These are phyloP conservation scores for Hypoxylon lenormandii DNA, from an alignment of 495 filamentous ascomycete species.

Conservation along the genomic window DNA sequence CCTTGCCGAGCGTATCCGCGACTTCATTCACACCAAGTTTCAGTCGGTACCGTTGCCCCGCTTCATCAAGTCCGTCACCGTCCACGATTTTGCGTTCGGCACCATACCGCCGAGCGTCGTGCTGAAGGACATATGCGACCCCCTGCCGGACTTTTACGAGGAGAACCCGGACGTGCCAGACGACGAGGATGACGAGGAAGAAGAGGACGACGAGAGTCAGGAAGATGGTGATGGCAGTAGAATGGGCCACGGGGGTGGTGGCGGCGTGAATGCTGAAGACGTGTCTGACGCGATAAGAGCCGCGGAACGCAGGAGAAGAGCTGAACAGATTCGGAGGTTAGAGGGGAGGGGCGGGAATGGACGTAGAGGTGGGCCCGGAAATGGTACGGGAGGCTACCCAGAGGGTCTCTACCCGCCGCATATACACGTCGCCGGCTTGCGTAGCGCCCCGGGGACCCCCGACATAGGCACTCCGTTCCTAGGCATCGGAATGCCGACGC, in stretches of 20 bases:
- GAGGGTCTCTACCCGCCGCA: slow-evolving; percentile 53
- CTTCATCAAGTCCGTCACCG: slow-evolving; percentile 95
- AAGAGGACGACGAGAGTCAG: slow-evolving; percentile 48
- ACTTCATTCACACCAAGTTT: slow-evolving; percentile 95
- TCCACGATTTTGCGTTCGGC: slow-evolving; percentile 94
- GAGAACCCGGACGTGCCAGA: slow-evolving; percentile 71
- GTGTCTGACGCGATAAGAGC: slow-evolving; percentile 56
- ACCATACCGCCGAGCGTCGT: slow-evolving; percentile 83
- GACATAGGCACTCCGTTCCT: slow-evolving; percentile 73
- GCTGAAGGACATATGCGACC: slow-evolving; percentile 96
- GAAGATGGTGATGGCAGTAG: slow-evolving; percentile 30
- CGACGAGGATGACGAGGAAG: slow-evolving; percentile 58
- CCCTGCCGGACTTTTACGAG: slow-evolving; percentile 95
- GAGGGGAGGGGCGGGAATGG: slow-evolving; percentile 32
- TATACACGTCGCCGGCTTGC: slow-evolving; percentile 51
- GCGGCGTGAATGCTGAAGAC: slow-evolving; percentile 37
- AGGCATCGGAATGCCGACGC: slow-evolving; percentile 74
- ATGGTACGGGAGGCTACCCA: slow-evolving; percentile 16
- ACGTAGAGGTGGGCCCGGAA: slow-evolving; percentile 20
- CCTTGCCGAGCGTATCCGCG: slow-evolving; percentile 85
- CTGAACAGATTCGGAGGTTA: slow-evolving; percentile 50
- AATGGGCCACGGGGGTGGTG: background rate
- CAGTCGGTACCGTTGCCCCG: slow-evolving; percentile 89
- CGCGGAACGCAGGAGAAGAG: slow-evolving; percentile 59
- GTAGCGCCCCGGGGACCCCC: slow-evolving; percentile 47